Percentiles rank a stretch among this genome's conserved stretches.
These are phyloP conservation scores for Daldinia caldariorum DNA, from an alignment of 495 filamentous ascomycete genomes.

Conservation along the genomic window DNA sequence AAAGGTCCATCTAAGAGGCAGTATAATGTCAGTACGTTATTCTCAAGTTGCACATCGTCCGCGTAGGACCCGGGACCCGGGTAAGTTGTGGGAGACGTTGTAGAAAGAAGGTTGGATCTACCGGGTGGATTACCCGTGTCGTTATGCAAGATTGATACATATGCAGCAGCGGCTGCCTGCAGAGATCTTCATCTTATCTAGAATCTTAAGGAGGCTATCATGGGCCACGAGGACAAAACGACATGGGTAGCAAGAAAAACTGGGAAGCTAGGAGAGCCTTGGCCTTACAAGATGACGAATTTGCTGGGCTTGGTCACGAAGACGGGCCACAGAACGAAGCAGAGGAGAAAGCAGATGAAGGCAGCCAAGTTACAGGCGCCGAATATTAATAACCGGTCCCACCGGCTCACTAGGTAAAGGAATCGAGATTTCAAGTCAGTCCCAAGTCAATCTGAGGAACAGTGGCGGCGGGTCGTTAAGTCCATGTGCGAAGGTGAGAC, in stretches of 20 bases:
- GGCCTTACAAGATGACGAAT: slow-evolving; percentile 94
- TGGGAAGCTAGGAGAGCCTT: slow-evolving; percentile 37
- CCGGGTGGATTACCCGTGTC: slow-evolving; percentile 38
- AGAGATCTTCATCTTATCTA: slow-evolving; percentile 39
- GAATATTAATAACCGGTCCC: slow-evolving; percentile 95
- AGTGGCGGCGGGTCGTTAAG: slow-evolving; percentile 37
- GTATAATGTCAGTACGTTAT: slow-evolving; percentile 25
- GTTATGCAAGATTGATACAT: slow-evolving; percentile 48
- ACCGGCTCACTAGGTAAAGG: slow-evolving; percentile 81
- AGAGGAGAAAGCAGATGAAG: slow-evolving; percentile 88
- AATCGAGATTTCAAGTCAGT: slow-evolving; percentile 48
- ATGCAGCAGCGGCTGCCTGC: slow-evolving; percentile 47
- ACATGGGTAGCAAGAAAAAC: slow-evolving; percentile 18
- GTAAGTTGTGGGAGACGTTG: slow-evolving; percentile 20
- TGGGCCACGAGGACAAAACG: slow-evolving; percentile 37
- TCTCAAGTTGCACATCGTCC: slow-evolving; percentile 11
- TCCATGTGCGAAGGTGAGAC: slow-evolving; percentile 53
- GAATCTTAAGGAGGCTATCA: slow-evolving; percentile 24
- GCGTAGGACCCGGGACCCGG: slow-evolving; percentile 1
- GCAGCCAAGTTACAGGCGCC: slow-evolving; percentile 91
- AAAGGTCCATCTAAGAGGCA: slow-evolving; percentile 81
- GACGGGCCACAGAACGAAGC: slow-evolving; percentile 87
- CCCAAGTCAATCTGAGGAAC: slow-evolving; percentile 4
- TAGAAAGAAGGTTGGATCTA: slow-evolving; percentile 43
- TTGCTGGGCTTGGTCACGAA: slow-evolving; percentile 83